Conservation (phyloP, 257 asterid genomes). For the Euphrasia confusa region DNA sequence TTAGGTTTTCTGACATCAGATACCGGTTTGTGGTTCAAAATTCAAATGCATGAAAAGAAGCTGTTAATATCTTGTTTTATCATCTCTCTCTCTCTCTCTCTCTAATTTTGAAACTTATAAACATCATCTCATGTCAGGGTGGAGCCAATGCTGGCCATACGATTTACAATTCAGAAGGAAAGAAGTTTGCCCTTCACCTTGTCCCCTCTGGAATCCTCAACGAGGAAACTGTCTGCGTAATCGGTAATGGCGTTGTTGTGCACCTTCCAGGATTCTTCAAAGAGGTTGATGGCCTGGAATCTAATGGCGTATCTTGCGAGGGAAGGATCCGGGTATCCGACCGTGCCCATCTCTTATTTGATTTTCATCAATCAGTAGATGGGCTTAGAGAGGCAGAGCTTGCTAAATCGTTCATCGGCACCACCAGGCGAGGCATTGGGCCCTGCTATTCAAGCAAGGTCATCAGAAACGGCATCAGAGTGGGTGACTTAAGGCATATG, state of each 20-base stretch:
- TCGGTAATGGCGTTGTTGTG: conserved; percentile 93
- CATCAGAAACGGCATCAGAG: conserved; percentile 86
- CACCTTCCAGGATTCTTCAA: conserved; percentile 82
- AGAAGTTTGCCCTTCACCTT: conserved; percentile 91
- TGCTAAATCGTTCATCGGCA: conserved; percentile 86
- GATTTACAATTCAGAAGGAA: conserved; percentile 89
- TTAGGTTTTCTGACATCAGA: too few species aligned
- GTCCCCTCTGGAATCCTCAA: conserved; percentile 94
- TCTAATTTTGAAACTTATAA: neutral
- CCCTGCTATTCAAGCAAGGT: conserved; percentile 97
- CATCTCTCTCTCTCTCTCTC: neutral
- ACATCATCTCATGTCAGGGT: conserved; percentile 48
- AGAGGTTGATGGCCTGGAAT: conserved; percentile 81
- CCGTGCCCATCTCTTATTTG: conserved; percentile 88
- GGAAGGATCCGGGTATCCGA: conserved; percentile 92
- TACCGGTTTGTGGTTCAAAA: too few species aligned
- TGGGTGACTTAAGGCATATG: conserved; percentile 92
- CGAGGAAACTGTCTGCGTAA: conserved; percentile 44
- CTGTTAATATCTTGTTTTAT: neutral
- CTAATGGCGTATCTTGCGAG: conserved; percentile 73
- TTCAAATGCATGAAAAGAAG: too few species aligned
- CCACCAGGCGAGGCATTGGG: conserved; percentile 96
- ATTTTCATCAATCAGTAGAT: conserved; percentile 83
- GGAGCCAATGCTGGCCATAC: conserved; percentile 99
- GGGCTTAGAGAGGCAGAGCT: conserved; percentile 92